Base-by-base conservation (phyloP, 1,284 basidiomycete genomes). In the Taiwanofungus camphoratus region DNA sequence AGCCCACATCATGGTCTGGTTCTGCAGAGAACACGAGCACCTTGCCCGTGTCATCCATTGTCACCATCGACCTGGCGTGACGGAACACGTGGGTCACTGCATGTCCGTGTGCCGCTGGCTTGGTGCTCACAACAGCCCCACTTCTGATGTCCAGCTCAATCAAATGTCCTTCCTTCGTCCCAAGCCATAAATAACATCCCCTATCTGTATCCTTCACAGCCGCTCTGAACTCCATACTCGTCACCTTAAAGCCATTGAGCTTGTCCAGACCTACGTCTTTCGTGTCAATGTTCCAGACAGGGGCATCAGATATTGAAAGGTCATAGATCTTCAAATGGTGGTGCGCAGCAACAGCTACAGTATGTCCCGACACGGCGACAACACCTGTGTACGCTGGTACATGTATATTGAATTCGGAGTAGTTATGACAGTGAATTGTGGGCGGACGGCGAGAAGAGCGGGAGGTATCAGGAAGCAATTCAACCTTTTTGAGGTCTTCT, bases 91-190 rank as follows among this genome's bases (percentile, higher is more conserved):
- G 70, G 1, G 74, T 74, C 39, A 96, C 72, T 0, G 82, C 62
- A 39, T 80, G 71, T 0, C 77, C 58, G 58, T 95, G 92, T 0
- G 77, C 76, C 12, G 69, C 67, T 9, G 73, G 67, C 49, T 80
- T 85, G 15, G 71, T 67, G 3, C 76, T 77, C 0, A 70, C 70
- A 12, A 91, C 63, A 2, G 56, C 53, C 0, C 82, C 82, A 1
- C 70, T 76, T 37, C 71, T 62, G 22, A 87, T 69, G 56, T 95
- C 90, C 40, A 93, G 53, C 66, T 95, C 92, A 54, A 86, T 74
- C 12, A 96, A 48, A 60, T 87, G 82, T 0, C 93, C 93, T 22
- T 94, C 91, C 64, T 87, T 92, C 30, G 88, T 91, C 1, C 92
- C 93, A 13, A 86, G 67, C 92, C 92, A 95, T 5, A 92, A 55